A percentile compares a stretch with the other conserved stretches of the same genome.
phyloP scores from a whole-genome alignment of 1,284 basidiomycete species.

The Ustilago cynodontis region DNA sequence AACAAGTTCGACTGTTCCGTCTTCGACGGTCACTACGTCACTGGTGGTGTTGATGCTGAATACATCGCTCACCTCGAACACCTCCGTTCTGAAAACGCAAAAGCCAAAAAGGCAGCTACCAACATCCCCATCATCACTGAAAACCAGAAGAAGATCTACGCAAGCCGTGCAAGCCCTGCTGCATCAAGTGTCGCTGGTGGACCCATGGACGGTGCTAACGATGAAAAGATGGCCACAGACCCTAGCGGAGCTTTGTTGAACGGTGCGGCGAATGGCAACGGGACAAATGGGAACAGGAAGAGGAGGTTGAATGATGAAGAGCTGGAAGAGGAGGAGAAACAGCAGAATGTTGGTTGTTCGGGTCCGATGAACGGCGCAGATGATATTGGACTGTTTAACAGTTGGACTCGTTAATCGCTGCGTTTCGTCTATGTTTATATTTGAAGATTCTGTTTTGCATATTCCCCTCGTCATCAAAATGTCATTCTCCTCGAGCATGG shows the following conservation, averaged over 20 bases:
- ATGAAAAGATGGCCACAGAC: constrained; percentile 46
- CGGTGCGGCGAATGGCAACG: constrained; percentile 9
- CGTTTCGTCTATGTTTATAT: neutral
- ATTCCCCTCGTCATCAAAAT: neutral
- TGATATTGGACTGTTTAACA: constrained; percentile 63
- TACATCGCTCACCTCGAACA: constrained; percentile 85
- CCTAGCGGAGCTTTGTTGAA: constrained; percentile 13
- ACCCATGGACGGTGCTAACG: constrained; percentile 35
- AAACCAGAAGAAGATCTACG: constrained; percentile 50
- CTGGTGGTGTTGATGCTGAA: constrained; percentile 89
- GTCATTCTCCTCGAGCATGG: neutral
- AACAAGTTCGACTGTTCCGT: constrained; percentile 93
- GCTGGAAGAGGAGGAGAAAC: constrained; percentile 45
- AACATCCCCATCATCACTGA: constrained; percentile 43
- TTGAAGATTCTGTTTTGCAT: neutral
- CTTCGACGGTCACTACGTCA: constrained; percentile 96
- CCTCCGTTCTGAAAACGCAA: constrained; percentile 86
- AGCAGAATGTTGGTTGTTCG: constrained; percentile 55
- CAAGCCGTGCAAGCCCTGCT: constrained; percentile 38
- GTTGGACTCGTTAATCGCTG: constrained; percentile 48
- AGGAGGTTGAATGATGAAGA: constrained; percentile 36
- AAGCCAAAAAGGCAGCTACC: constrained; percentile 70
- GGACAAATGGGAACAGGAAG: constrained; percentile 37
- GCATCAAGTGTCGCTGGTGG: constrained; percentile 40
- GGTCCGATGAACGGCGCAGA: constrained; percentile 69